Conservation (phyloP, 1,284 basidiomycete species). For the Stygiomarasmius scandens region DNA sequence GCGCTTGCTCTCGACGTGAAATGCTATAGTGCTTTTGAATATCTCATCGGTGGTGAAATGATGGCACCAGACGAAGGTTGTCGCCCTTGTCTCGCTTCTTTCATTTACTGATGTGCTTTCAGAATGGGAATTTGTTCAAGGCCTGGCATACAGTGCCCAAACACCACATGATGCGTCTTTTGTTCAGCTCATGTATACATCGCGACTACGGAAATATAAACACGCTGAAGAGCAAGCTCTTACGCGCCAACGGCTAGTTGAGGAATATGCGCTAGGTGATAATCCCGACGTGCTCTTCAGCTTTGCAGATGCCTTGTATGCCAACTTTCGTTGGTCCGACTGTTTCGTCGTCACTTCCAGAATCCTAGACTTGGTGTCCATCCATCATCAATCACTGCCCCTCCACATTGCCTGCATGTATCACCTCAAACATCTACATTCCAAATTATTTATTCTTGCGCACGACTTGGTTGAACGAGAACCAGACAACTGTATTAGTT, state of each 20-base stretch:
- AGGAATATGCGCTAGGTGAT: slow-evolving; percentile 80
- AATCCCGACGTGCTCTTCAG: slow-evolving; percentile 93
- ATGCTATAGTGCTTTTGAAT: slow-evolving; percentile 95
- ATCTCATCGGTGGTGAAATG: slow-evolving; percentile 91
- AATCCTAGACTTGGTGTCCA: slow-evolving; percentile 78
- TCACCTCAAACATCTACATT: slow-evolving; percentile 88
- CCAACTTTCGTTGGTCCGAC: slow-evolving; percentile 90
- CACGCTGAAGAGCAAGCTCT: slow-evolving; percentile 81
- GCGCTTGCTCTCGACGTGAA: slow-evolving; percentile 94
- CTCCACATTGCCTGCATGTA: slow-evolving; percentile 98
- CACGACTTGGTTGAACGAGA: slow-evolving; percentile 95
- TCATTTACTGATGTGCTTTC: slow-evolving; percentile 14
- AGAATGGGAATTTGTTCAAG: slow-evolving; percentile 97
- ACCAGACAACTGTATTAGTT: slow-evolving; percentile 89
- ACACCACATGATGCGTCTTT: slow-evolving; percentile 87
- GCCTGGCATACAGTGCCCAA: slow-evolving; percentile 83
- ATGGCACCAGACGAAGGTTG: slow-evolving; percentile 90
- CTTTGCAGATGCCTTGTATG: slow-evolving; percentile 89
- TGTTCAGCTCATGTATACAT: slow-evolving; percentile 89
- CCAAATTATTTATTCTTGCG: slow-evolving; percentile 92
- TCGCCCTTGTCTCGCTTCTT: slow-evolving; percentile 19
- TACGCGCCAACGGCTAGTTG: slow-evolving; percentile 72
- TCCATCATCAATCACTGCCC: slow-evolving; percentile 87
- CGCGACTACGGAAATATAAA: slow-evolving; percentile 88
- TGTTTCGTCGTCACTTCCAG: slow-evolving; percentile 90